Evolutionary conservation across 805 yeast genomes (phyloP).

Genomic region (Wickerhamomyces alni): DNA sequence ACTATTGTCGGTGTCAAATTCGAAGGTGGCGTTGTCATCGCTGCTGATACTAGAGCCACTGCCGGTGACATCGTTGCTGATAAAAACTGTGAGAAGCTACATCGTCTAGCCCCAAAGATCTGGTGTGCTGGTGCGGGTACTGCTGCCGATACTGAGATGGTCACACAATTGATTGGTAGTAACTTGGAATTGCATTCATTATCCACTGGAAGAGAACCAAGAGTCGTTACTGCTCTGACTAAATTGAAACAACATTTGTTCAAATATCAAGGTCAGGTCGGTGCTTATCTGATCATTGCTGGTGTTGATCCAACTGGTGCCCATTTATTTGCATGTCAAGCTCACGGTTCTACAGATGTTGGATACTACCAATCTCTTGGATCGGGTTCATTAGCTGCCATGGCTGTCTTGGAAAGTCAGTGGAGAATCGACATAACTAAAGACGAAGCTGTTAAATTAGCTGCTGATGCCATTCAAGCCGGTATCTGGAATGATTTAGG

Average conservation of each 20-base stretch:
- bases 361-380: conserved; percentile 92
- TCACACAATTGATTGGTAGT: conserved; percentile 86
- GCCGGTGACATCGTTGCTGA: conserved; percentile 96
- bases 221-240: conserved; percentile 91
- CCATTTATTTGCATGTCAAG: conserved; percentile 87
- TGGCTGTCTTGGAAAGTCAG: conserved; percentile 90
- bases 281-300: conserved; percentile 97
- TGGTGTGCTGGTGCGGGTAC: conserved; percentile 99
- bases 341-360: conserved; percentile 96
- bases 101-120: conserved; percentile 80
- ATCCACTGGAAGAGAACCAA: conserved; percentile 78
- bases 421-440: conserved; percentile 75
- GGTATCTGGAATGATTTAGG: conserved; percentile 99
- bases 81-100: conserved; percentile 94
- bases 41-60: conserved; percentile 98
- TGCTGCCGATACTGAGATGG: conserved; percentile 99
- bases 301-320: conserved; percentile 97
- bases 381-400: conserved; percentile 96
- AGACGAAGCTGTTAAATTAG: conserved; percentile 88
- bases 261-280: conserved; percentile 95
- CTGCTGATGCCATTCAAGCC: conserved; percentile 90
- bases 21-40: conserved; percentile 91
- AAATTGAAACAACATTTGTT: conserved; percentile 92
- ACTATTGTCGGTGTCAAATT: conserved; percentile 96
- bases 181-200: conserved; percentile 87